phyloP scores from a whole-genome alignment of 2,329 filamentous ascomycete species.

The Hypomyces perniciosus region DNA sequence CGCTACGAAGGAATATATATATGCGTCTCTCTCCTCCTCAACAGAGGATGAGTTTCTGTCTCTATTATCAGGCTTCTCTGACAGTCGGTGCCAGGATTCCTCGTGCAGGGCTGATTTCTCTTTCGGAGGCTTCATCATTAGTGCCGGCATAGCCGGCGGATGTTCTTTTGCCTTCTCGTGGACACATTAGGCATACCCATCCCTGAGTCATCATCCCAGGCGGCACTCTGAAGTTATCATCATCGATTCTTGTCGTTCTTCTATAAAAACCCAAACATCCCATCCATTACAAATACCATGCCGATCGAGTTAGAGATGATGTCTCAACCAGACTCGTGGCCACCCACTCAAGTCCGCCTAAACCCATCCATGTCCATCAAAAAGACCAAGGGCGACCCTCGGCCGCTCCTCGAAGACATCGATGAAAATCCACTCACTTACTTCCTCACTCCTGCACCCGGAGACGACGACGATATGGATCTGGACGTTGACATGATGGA shows the following conservation, averaged over 20 bases:
- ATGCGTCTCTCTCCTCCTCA: background rate
- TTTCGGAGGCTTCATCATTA: constrained; percentile 6
- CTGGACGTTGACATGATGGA: constrained; percentile 41
- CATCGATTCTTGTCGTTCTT: background rate
- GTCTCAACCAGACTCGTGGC: constrained; percentile 44
- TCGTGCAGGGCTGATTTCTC: background rate
- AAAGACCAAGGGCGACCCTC: constrained; percentile 31
- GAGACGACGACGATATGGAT: constrained; percentile 35
- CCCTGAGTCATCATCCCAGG: background rate
- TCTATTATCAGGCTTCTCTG: background rate
- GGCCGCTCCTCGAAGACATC: constrained; percentile 42
- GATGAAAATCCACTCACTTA: constrained; percentile 50
- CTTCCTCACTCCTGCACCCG: constrained; percentile 46
- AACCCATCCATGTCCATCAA: constrained; percentile 32
- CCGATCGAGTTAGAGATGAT: constrained; percentile 26
- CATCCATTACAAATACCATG: constrained; percentile 24
- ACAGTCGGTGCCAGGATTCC: constrained; percentile 1
- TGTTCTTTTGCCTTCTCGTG: background rate
- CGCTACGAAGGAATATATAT: constrained; percentile 1
- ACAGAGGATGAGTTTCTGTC: background rate
- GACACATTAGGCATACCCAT: background rate
- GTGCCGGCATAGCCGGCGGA: constrained; percentile 9
- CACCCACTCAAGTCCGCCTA: constrained; percentile 45
- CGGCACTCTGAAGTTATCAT: background rate
- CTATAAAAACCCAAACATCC: background rate